Evolutionary conservation across 2,329 filamentous ascomycete species (phyloP).

Genomic region (Arthroderma uncinatum): DNA sequence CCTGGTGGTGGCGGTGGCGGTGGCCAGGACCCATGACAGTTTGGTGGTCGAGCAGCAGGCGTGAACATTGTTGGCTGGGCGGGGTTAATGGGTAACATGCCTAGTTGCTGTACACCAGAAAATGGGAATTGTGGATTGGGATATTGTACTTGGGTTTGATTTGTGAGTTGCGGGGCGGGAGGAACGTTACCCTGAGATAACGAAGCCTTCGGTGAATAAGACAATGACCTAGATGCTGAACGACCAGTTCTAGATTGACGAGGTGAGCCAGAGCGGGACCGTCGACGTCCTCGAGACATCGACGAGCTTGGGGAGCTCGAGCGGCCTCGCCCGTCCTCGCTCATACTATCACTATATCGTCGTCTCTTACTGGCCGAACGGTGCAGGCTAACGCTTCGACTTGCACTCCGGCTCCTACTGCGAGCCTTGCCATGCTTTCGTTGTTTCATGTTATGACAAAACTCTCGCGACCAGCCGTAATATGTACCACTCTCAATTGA

Average conservation of each 20-base stretch:
- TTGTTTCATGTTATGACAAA: conserved; percentile 69
- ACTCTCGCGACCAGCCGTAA: conserved; percentile 74
- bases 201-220: conserved; percentile 17
- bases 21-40: conserved; percentile 29
- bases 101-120: background rate
- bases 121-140: background rate
- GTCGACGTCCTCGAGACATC: conserved; percentile 16
- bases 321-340: conserved; percentile 22
- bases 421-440: conserved; percentile 20
- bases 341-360: conserved; percentile 31
- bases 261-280: conserved; percentile 21
- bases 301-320: conserved; percentile 17
- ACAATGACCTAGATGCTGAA: conserved; percentile 18
- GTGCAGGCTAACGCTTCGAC: conserved; percentile 35
- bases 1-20: conserved; percentile 26
- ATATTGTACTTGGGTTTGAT: conserved; percentile 7
- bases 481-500: conserved; percentile 60
- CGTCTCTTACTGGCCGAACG: conserved; percentile 34
- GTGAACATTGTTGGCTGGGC: conserved; percentile 11
- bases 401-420: conserved; percentile 35
- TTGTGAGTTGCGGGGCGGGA: conserved; percentile 3
- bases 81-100: background rate
- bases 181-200: conserved; percentile 11
- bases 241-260: conserved; percentile 14
- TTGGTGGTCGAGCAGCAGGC: conserved; percentile 25